Percentiles rank a stretch among this genome's conserved stretches.
These are phyloP conservation scores for Fusarium subglutinans DNA, from an alignment of 2,329 filamentous ascomycete species.

Conservation along the genomic window DNA sequence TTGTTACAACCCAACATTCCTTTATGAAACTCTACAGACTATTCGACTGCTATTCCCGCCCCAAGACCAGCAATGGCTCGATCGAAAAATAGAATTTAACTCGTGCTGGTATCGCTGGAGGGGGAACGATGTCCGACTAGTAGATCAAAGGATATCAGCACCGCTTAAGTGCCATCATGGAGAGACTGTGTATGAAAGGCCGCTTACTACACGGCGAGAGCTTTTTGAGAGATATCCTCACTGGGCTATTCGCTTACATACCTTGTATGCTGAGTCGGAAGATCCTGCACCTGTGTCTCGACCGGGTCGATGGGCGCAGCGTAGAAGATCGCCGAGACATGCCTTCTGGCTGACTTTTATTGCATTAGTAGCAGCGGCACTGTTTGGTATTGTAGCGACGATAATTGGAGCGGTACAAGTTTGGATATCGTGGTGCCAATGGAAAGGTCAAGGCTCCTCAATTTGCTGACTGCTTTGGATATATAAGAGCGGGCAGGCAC, in stretches of 20 bases:
- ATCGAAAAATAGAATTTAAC: background rate
- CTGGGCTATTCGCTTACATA: background rate
- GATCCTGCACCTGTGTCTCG: background rate
- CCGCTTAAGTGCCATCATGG: background rate
- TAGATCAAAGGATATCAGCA: background rate
- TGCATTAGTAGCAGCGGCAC: background rate
- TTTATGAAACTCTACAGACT: background rate
- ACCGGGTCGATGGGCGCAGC: background rate
- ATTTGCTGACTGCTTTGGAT: background rate
- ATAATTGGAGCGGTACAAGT: background rate
- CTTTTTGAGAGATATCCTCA: background rate
- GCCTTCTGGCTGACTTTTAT: background rate
- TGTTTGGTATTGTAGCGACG: background rate
- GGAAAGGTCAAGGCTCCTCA: background rate
- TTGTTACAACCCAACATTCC: background rate
- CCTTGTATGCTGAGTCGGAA: background rate
- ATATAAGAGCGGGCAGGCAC: rapidly evolving
- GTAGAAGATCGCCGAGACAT: background rate
- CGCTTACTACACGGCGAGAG: background rate
- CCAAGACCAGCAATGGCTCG: background rate
- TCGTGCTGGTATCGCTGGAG: background rate
- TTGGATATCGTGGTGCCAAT: background rate
- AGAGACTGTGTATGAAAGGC: background rate
- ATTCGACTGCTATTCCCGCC: background rate
- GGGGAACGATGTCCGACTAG: background rate